A percentile compares a stretch with the other conserved stretches of the same genome.
Conservation (phyloP, 139 green algal genomes). For the Zygnema cylindricum region DNA sequence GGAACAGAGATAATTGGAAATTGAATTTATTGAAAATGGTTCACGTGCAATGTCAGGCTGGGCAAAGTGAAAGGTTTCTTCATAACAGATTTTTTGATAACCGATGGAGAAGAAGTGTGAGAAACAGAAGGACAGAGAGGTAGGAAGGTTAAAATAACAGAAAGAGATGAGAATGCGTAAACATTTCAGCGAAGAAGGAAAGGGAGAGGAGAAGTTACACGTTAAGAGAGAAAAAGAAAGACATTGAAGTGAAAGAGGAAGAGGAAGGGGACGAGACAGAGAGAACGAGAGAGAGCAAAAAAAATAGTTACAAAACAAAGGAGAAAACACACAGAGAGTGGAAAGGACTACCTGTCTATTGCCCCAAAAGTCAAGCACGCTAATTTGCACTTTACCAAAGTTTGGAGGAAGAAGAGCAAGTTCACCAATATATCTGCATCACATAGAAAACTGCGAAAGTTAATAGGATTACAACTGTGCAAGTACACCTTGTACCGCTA, state of each 20-base stretch:
- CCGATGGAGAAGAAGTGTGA: too few relatives aligned
- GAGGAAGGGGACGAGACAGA: background rate
- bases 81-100: too few relatives aligned
- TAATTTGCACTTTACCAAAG: constrained; percentile 1
- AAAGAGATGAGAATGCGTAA: too few relatives aligned
- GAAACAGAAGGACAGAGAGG: too few relatives aligned
- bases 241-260: background rate
- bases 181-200: background rate
- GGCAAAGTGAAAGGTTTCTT: too few relatives aligned
- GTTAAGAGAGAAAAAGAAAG: too few relatives aligned
- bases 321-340: too few relatives aligned
- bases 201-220: too few relatives aligned
- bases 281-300: background rate
- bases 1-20: constrained; percentile 4
- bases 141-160: too few relatives aligned
- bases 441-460: background rate
- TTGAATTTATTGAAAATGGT: too few relatives aligned
- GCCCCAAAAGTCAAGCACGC: constrained; percentile 45
- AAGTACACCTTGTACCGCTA: too few relatives aligned
- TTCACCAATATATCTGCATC: constrained; percentile 36
- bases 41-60: too few relatives aligned
- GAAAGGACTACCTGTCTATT: background rate
- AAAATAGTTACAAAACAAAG: background rate
- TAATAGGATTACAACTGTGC: background rate
- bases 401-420: background rate